phyloP scores from a whole-genome alignment of 306 rosid genomes.

The Cucurbita moschata region DNA sequence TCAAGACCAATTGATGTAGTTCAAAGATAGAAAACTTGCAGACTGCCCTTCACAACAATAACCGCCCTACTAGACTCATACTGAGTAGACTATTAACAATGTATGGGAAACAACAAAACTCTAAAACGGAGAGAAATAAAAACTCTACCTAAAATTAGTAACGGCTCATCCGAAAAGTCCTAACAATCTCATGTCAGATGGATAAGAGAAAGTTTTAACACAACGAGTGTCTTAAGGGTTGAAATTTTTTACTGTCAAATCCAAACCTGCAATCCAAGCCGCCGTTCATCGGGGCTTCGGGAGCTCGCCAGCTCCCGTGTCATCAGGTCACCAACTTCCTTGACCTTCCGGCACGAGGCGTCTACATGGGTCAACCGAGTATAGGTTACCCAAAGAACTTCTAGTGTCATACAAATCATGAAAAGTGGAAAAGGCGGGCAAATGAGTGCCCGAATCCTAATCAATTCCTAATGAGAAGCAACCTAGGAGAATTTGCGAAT shows the following conservation, averaged over 20 bases:
- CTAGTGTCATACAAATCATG: not conserved
- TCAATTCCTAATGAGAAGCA: not conserved
- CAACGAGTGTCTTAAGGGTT: not conserved
- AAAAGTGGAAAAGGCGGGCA: not conserved
- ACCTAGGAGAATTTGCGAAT: not conserved
- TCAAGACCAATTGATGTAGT: not conserved
- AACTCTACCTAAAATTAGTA: not conserved
- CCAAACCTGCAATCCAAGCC: not conserved
- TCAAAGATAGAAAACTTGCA: not conserved
- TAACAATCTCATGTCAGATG: not conserved
- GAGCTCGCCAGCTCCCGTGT: too few relatives aligned
- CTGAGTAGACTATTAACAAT: not conserved
- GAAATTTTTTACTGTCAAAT: not conserved
- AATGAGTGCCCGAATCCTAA: not conserved
- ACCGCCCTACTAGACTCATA: not conserved
- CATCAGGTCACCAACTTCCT: too few relatives aligned
- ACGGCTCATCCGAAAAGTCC: not conserved
- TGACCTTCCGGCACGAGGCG: too few relatives aligned
- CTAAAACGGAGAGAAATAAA: not conserved
- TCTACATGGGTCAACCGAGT: not conserved
- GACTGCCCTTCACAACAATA: not conserved
- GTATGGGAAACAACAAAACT: not conserved
- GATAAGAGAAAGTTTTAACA: not conserved
- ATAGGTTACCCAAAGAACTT: not conserved
- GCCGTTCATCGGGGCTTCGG: too few relatives aligned